A percentile compares a stretch with the other conserved stretches of the same genome.
These are phyloP conservation scores for Neonectria sp. DNA, from an alignment of 2,329 filamentous ascomycete species.

Conservation along the genomic window DNA sequence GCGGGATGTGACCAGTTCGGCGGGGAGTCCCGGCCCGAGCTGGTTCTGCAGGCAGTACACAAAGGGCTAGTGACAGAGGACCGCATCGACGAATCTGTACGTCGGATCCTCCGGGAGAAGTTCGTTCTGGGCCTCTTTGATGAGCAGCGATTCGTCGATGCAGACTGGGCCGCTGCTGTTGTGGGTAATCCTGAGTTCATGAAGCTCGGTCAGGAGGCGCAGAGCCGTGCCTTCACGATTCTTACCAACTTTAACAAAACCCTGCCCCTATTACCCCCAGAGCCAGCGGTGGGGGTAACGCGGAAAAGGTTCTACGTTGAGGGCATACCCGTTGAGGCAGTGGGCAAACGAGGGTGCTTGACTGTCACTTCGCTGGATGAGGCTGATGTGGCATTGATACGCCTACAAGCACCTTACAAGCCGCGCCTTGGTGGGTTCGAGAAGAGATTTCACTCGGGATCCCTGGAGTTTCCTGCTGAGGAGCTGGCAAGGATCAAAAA, in stretches of 20 bases:
- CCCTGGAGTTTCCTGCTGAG: constrained; percentile 56
- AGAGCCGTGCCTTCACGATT: no score
- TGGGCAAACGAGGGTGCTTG: no score
- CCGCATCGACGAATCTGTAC: constrained; percentile 62
- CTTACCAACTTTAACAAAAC: no score
- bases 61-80: constrained; percentile 58
- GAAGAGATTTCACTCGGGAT: constrained; percentile 56
- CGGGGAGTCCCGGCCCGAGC: constrained; percentile 63
- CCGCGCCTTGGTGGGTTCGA: constrained; percentile 56
- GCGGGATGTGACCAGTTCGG: constrained; percentile 69
- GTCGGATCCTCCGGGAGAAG: constrained; percentile 64
- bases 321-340: no score
- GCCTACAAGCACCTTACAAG: constrained; percentile 57
- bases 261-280: no score
- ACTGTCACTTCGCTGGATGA: constrained; percentile 44
- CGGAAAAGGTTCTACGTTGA: no score
- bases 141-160: no score
- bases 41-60: constrained; percentile 60
- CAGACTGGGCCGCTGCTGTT: no score
- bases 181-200: no score
- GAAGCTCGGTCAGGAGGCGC: no score
- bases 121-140: constrained; percentile 68
- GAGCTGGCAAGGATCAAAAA: constrained; percentile 46
- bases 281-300: no score
- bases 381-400: constrained; percentile 59